Conservation (phyloP, 2,329 filamentous ascomycete genomes). For the Onygenales sp. region DNA sequence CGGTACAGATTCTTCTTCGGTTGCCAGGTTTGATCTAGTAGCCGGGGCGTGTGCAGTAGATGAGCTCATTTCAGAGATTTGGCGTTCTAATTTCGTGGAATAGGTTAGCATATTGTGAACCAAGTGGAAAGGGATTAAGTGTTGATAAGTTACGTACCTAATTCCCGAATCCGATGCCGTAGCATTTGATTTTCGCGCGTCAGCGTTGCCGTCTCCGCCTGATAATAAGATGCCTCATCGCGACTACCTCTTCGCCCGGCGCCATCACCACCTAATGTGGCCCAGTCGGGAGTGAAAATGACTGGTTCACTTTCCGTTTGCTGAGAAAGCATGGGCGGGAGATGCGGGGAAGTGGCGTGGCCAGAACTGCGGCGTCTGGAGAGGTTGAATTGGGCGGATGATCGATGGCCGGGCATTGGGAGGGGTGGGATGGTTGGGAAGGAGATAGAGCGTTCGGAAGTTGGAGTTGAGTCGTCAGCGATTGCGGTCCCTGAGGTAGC, state of each 20-base stretch:
- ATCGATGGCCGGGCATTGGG: conserved; percentile 20
- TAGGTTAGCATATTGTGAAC: conserved; percentile 5
- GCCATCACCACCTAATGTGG: conserved; percentile 15
- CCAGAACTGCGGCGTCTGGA: conserved; percentile 29
- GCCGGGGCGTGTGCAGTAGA: conserved; percentile 11
- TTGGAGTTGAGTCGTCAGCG: conserved; percentile 34
- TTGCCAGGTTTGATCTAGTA: conserved; percentile 12
- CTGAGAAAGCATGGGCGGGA: conserved; percentile 19
- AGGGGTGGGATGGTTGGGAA: conserved; percentile 26
- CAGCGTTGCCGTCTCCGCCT: conserved; percentile 38
- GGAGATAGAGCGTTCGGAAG: conserved; percentile 32
- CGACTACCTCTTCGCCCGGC: conserved; percentile 28
- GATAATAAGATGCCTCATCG: conserved; percentile 39
- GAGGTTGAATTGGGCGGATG: conserved; percentile 25
- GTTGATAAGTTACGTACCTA: conserved; percentile 25
- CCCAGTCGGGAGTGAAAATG: background rate
- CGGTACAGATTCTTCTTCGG: conserved; percentile 10
- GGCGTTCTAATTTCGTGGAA: conserved; percentile 17
- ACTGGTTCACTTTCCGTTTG: conserved; percentile 9
- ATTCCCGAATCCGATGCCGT: conserved; percentile 36
- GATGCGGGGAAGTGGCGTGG: conserved; percentile 27
- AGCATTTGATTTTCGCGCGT: conserved; percentile 41
- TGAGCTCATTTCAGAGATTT: conserved; percentile 21
- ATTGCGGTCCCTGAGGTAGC: conserved; percentile 20
- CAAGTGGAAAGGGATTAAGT: background rate